phyloP scores from a whole-genome alignment of 176 grass and related monocot species.

The Bolboschoenus planiculmis region DNA sequence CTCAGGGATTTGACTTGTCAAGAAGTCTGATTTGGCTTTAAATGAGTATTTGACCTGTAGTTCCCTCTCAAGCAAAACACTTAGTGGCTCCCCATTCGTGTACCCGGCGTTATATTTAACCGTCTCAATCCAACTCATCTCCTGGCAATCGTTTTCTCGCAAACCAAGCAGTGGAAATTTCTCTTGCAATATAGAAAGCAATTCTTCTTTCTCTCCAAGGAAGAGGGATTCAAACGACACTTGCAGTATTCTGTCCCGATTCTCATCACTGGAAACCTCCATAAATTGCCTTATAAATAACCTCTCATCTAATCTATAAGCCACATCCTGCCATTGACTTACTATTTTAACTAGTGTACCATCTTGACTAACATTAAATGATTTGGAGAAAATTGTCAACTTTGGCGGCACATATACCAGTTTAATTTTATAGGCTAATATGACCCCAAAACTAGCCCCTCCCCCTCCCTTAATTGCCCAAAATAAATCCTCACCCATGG shows the following conservation, averaged over 20 bases:
- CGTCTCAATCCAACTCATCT: conserved; percentile 29
- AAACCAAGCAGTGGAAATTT: conserved; percentile 20
- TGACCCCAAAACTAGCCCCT: conserved; percentile 33
- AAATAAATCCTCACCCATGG: conserved; percentile 38
- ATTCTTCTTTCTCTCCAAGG: conserved; percentile 23
- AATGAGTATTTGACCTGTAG: background rate
- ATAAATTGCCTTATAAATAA: conserved; percentile 21
- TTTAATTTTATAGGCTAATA: conserved; percentile 31
- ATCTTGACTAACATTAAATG: conserved; percentile 9
- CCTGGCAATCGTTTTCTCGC: conserved; percentile 17
- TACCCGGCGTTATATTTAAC: conserved; percentile 4
- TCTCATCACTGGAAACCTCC: background rate
- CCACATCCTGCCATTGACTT: conserved; percentile 26
- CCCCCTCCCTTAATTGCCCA: conserved; percentile 41
- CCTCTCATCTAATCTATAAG: conserved; percentile 26
- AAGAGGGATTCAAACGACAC: conserved; percentile 17
- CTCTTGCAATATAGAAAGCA: conserved; percentile 1
- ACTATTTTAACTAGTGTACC: conserved; percentile 4
- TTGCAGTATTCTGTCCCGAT: conserved; percentile 16
- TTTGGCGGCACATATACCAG: conserved; percentile 22
- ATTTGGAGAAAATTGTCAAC: conserved; percentile 21
- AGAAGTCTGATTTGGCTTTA: conserved; percentile 39
- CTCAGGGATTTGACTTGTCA: conserved; percentile 20
- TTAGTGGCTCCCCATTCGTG: conserved; percentile 7
- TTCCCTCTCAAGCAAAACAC: conserved; percentile 13